These are phyloP conservation scores for Balamuthia mandrillaris DNA, from an alignment of 208 protist species.

Conservation along the genomic window DNA sequence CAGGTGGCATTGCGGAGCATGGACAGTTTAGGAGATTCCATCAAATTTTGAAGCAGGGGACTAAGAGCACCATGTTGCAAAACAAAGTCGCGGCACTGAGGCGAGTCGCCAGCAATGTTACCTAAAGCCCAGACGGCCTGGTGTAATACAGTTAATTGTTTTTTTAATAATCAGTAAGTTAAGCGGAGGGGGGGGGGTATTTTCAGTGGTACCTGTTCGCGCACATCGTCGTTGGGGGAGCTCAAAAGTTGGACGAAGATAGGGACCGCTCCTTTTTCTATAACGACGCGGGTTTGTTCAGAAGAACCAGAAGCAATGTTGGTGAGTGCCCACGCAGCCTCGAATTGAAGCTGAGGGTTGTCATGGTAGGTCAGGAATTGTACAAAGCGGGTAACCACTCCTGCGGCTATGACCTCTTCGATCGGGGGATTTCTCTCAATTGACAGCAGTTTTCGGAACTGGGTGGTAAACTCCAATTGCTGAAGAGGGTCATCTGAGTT, in stretches of 20 bases:
- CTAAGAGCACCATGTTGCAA: conserved; percentile 77
- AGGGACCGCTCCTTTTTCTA: conserved; percentile 88
- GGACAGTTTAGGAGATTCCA: conserved; percentile 67
- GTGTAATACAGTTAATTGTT: background rate
- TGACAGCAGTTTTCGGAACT: conserved; percentile 76
- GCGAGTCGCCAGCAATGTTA: conserved; percentile 96
- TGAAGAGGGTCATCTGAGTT: conserved; percentile 48
- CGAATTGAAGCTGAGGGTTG: conserved; percentile 89
- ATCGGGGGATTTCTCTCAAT: conserved; percentile 93
- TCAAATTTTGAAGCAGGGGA: conserved; percentile 76
- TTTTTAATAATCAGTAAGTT: background rate
- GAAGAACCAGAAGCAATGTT: conserved; percentile 96
- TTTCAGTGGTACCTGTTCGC: conserved; percentile 79
- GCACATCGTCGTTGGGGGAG: conserved; percentile 86
- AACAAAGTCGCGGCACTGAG: conserved; percentile 85
- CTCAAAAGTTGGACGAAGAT: conserved; percentile 89
- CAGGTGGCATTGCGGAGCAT: conserved; percentile 92
- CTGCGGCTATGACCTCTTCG: conserved; percentile 85
- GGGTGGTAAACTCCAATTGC: conserved; percentile 58
- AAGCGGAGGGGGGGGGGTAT: background rate
- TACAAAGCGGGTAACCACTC: conserved; percentile 90
- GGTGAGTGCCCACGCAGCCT: conserved; percentile 97
- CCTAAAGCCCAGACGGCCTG: conserved; percentile 96
- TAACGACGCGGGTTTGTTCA: conserved; percentile 86
- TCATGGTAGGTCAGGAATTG: conserved; percentile 81